phyloP scores from a whole-genome alignment of 805 yeast species.

The Kodamaea laetipori region DNA sequence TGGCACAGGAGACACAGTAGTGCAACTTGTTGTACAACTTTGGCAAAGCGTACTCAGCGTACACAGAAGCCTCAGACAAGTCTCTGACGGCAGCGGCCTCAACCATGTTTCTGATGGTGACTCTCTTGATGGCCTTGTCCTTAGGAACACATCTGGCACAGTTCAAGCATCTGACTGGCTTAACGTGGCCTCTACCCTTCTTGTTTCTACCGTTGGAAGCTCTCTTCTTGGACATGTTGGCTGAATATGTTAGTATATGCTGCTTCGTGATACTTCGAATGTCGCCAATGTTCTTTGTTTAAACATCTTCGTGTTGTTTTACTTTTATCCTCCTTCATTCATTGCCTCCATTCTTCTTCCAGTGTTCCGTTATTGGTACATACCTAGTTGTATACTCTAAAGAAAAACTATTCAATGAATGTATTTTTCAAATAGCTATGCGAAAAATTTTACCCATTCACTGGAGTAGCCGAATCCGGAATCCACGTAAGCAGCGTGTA shows the following conservation, averaged over 20 bases:
- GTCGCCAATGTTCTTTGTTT: too few species aligned
- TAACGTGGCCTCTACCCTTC: constrained; percentile 99
- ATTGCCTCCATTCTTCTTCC: too few species aligned
- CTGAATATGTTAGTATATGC: constrained; percentile 15
- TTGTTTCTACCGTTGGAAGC: constrained; percentile 99
- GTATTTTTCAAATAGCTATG: constrained; percentile 2
- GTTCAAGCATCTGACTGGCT: constrained; percentile 99
- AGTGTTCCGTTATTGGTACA: too few species aligned
- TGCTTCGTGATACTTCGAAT: too few species aligned
- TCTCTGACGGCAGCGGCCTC: constrained; percentile 99
- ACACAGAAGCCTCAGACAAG: constrained; percentile 98
- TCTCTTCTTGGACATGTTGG: constrained; percentile 99
- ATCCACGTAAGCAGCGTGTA: not conserved
- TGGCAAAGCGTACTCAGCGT: constrained; percentile 99
- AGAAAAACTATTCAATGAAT: constrained; percentile 3
- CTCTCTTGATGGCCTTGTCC: constrained; percentile 99
- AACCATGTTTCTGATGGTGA: constrained; percentile 99
- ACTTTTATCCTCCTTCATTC: too few species aligned
- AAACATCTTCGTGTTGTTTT: too few species aligned
- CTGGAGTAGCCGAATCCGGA: not conserved
- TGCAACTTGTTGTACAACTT: constrained; percentile 99
- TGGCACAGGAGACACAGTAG: constrained; percentile 99
- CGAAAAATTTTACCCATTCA: constrained; percentile 8
- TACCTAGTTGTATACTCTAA: constrained; percentile 1
- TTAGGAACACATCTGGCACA: constrained; percentile 99